Evolutionary conservation across 164 flowering plant species (phyloP).

Genomic region (Kalanchoe fedtschenkoi): DNA sequence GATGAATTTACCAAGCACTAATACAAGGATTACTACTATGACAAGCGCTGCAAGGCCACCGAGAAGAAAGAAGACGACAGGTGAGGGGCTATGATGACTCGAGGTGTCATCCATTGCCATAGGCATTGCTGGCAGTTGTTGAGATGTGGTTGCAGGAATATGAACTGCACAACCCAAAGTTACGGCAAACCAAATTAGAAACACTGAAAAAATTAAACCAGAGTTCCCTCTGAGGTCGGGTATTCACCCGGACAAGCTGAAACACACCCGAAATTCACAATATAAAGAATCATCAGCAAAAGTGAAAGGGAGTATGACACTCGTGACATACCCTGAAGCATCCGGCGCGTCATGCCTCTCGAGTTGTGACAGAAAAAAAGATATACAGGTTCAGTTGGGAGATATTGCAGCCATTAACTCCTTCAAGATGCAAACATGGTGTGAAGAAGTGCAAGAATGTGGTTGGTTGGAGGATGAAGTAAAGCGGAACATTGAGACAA

Average conservation of each 20-base stretch:
- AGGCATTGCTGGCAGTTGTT: not conserved
- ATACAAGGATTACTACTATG: conserved; percentile 25
- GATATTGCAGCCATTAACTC: not conserved
- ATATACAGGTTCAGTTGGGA: not conserved
- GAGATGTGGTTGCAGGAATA: not conserved
- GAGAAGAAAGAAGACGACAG: conserved; percentile 31
- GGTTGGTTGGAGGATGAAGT: not conserved
- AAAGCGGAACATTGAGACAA: not conserved
- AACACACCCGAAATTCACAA: not conserved
- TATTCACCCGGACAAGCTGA: not conserved
- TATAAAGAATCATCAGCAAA: not conserved
- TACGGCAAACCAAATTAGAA: not conserved
- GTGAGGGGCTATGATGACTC: not conserved
- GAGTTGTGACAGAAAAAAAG: not conserved
- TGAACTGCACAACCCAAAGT: not conserved
- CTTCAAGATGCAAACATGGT: not conserved
- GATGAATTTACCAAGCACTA: conserved; percentile 24
- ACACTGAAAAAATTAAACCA: too few relatives aligned
- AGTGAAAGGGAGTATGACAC: not conserved
- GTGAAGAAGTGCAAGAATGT: conserved; percentile 2
- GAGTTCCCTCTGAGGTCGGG: too few relatives aligned
- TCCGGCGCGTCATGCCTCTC: not conserved
- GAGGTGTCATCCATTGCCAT: conserved; percentile 2
- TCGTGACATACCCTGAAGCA: not conserved
- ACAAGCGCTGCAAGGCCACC: conserved; percentile 29